Evolutionary conservation across 495 filamentous ascomycete species (phyloP).

Genomic region (Aspergillus diversus): DNA sequence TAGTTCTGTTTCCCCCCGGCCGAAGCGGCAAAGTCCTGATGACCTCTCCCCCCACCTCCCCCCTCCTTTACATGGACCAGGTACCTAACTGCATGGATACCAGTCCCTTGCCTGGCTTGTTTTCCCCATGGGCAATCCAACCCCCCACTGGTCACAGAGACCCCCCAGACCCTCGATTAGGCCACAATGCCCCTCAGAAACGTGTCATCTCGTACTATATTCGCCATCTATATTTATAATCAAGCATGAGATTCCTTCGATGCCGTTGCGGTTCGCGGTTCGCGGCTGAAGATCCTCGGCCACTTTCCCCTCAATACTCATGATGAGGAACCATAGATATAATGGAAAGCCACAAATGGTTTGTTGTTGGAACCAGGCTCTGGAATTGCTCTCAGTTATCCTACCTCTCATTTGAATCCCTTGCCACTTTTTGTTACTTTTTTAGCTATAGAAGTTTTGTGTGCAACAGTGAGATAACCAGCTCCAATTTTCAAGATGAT

Average conservation of each 20-base stretch:
- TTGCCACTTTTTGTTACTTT: too few species aligned
- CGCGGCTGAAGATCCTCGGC: conserved; percentile 10
- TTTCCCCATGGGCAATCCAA: not conserved
- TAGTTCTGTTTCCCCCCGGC: too few species aligned
- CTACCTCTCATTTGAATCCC: too few species aligned
- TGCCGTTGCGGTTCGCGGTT: conserved; percentile 11
- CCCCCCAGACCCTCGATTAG: not conserved
- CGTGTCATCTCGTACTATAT: not conserved
- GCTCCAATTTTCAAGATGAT: not conserved
- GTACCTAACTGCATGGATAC: too few species aligned
- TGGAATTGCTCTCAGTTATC: too few species aligned
- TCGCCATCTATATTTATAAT: not conserved
- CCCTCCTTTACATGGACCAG: not conserved
- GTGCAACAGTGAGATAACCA: too few species aligned
- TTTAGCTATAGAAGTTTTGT: too few species aligned
- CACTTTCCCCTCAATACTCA: not conserved
- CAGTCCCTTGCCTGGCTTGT: not conserved
- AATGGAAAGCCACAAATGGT: not conserved
- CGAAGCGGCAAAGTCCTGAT: not conserved
- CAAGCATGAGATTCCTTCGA: conserved; percentile 8
- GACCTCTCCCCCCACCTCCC: not conserved
- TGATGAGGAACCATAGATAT: not conserved
- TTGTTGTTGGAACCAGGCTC: not conserved
- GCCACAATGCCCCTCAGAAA: not conserved
- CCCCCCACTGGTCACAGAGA: not conserved